These are phyloP conservation scores for Stephania yunnanensis DNA, from an alignment of 164 flowering plant genomes.

Conservation along the genomic window DNA sequence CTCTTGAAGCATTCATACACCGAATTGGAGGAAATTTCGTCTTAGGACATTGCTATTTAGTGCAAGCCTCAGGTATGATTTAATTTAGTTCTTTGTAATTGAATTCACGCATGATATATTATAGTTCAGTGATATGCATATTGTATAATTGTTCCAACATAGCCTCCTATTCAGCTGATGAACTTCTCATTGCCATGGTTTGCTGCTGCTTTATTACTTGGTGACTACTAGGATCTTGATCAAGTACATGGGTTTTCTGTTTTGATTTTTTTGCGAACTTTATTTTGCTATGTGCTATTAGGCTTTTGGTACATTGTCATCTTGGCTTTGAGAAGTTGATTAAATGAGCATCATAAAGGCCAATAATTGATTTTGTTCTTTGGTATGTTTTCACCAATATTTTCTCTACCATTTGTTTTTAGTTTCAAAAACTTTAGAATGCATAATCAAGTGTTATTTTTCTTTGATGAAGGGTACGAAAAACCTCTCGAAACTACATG, in stretches of 20 bases:
- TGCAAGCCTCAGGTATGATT: too few relatives aligned
- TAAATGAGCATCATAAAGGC: not conserved
- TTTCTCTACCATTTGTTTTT: not conserved
- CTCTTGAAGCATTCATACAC: too few relatives aligned
- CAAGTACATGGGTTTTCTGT: not conserved
- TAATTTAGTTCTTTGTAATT: too few relatives aligned
- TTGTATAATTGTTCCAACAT: too few relatives aligned
- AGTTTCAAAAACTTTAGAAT: not conserved
- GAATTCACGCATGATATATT: too few relatives aligned
- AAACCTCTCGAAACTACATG: slow-evolving; percentile 44
- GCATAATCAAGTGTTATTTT: not conserved
- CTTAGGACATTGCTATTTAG: too few relatives aligned
- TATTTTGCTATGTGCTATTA: not conserved
- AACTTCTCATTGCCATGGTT: too few relatives aligned
- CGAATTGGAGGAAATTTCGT: too few relatives aligned
- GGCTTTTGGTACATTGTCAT: not conserved
- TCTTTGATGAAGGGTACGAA: slow-evolving; percentile 38
- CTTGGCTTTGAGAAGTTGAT: not conserved
- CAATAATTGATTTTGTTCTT: not conserved
- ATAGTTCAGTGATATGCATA: too few relatives aligned
- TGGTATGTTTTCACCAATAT: not conserved
- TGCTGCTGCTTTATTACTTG: not conserved
- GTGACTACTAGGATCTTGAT: not conserved
- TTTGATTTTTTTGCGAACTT: not conserved
- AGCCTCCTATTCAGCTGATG: too few relatives aligned